Evolutionary conservation across 129 eudicot genomes (phyloP), one percentile per base, ranked within the genome.

Genomic region (Deinandra increscens): DNA sequence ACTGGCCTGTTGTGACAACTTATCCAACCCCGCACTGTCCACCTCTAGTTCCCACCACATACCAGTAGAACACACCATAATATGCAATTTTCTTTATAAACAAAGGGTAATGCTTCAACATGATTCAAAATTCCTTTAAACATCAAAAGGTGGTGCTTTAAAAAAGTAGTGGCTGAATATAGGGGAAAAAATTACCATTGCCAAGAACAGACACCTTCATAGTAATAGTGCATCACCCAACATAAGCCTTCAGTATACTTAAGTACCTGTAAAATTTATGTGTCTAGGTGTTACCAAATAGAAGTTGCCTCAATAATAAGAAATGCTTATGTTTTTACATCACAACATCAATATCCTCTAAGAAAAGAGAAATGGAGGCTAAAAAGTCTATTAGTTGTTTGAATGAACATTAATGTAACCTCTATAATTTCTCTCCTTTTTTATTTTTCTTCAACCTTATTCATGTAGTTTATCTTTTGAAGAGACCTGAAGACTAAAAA

Each of bases 131-230:
- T 11, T 46, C 77, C 58, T 45, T 18, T 36, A 60, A 7, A 34
- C 17, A 31, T 48, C 37, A 72, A 45, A 48, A 44, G 46, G 45
- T 3, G n/a, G 59, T 69, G 59, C 20, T 20, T 26, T 26, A 26
- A 4, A 2, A 26, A 45, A n/a, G 34, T 37, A 39, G 45, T 29
- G 72, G 58, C 66, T 66, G 12, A 5, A 74, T 45, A 75, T 23
- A 4, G 2, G 31, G 18, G 50, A 22, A 29, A 39, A 78, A 69
- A 23, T 73, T 83, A 86, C 98, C 98, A 93, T 73, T 86, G 84
- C 98, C 98, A 93, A 55, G 98, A 93, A 68, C 98, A 93, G 73
- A 93, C 98, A 9, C 98, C 98, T 84, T 93, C 98, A 67, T 93
- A 93, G 81, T 93, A 93, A 81, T 93, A 93, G 64, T 84, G 98